A percentile compares a stretch with the other conserved stretches of the same genome.
These are phyloP conservation scores for Trypanosoma brucei DNA, from an alignment of 208 protist species.

Conservation along the genomic window DNA sequence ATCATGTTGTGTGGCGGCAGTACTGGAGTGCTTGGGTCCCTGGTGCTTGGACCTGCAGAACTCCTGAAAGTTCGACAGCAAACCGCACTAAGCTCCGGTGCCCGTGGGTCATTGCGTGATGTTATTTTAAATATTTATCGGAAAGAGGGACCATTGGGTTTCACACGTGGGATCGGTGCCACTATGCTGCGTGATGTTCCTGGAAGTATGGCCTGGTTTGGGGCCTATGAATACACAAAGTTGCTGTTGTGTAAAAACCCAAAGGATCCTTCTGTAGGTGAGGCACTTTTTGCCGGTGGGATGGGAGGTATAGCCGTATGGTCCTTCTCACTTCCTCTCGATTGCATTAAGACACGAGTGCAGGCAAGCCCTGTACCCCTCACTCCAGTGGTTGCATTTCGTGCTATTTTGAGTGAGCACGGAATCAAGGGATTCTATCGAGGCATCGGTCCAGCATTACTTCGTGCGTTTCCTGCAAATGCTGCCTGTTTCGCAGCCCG, in stretches of 20 bases:
- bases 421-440: constrained; percentile 32
- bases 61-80: constrained; percentile 53
- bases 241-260: constrained; percentile 14
- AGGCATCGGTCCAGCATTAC: constrained; percentile 31
- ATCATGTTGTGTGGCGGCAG: constrained; percentile 40
- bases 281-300: constrained; percentile 37
- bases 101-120: constrained; percentile 16
- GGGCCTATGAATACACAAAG: constrained; percentile 37
- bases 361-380: constrained; percentile 22
- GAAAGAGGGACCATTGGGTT: constrained; percentile 26
- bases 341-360: constrained; percentile 42
- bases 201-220: constrained; percentile 42
- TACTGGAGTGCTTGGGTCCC: constrained; percentile 28
- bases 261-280: constrained; percentile 7
- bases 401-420: constrained; percentile 15
- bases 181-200: constrained; percentile 43
- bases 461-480: constrained; percentile 36
- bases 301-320: constrained; percentile 39
- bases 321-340: constrained; percentile 34
- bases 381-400: neutral
- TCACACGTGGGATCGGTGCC: constrained; percentile 24
- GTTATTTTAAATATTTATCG: constrained; percentile 25
- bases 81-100: constrained; percentile 25
- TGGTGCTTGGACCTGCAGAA: constrained; percentile 36
- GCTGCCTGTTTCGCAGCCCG: constrained; percentile 30